A percentile compares a stretch with the other conserved stretches of the same genome.
Conservation (phyloP, 352 stramenopile species). For the Phytophthora meadii region DNA sequence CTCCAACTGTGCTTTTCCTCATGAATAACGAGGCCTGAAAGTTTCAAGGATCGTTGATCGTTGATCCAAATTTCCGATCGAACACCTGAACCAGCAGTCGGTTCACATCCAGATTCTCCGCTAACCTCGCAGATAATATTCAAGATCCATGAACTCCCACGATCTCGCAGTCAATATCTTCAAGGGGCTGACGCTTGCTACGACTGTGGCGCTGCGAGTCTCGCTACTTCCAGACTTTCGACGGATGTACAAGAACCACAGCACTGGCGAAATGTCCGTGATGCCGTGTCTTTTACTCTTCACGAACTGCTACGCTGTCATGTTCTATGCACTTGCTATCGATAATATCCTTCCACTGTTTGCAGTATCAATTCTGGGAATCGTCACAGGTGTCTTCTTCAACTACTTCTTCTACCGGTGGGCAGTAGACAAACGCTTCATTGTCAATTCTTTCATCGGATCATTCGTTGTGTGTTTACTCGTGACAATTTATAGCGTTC, state of each 20-base stretch:
- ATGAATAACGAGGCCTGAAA: constrained; percentile 1
- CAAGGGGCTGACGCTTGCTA: constrained; percentile 37
- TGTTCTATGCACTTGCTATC: constrained; percentile 40
- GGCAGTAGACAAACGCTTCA: constrained; percentile 21
- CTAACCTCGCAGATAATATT: constrained; percentile 1
- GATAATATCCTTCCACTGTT: constrained; percentile 42
- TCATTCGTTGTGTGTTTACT: constrained; percentile 28
- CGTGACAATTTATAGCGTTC: constrained; percentile 45
- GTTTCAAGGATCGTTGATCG: constrained; percentile 25
- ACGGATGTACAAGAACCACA: constrained; percentile 39
- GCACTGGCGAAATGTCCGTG: constrained; percentile 43
- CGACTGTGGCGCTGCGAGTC: constrained; percentile 41
- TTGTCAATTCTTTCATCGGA: constrained; percentile 17
- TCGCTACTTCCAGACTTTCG: constrained; percentile 45
- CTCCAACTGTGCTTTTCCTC: constrained; percentile 4
- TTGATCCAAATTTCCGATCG: constrained; percentile 1
- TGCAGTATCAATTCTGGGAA: constrained; percentile 28
- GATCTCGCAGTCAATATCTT: constrained; percentile 24
- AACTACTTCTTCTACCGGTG: constrained; percentile 42
- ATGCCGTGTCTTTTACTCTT: constrained; percentile 42
- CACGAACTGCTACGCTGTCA: constrained; percentile 36
- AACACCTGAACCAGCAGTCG: constrained; percentile 11
- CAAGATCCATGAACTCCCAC: constrained; percentile 8
- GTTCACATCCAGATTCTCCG: constrained; percentile 16
- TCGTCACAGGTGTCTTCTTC: constrained; percentile 36